These are phyloP conservation scores for Adansonia rubrostipa DNA, from an alignment of 441 rosid species.

Conservation along the genomic window DNA sequence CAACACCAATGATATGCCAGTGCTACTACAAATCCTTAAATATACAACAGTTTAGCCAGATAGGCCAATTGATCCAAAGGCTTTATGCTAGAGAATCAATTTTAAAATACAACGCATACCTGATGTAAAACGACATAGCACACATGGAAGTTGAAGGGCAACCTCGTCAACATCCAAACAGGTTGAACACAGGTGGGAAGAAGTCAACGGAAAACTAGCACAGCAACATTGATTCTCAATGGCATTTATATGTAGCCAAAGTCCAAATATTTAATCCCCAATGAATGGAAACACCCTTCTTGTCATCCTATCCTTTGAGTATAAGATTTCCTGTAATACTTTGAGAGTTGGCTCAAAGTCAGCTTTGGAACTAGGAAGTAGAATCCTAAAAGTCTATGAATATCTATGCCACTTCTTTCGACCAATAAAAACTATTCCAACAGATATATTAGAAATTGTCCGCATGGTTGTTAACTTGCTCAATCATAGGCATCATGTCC, in stretches of 20 bases:
- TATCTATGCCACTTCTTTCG: neutral
- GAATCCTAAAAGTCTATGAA: neutral
- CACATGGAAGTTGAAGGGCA: neutral
- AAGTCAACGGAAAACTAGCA: neutral
- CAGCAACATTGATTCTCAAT: neutral
- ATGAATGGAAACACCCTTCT: neutral
- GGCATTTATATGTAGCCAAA: neutral
- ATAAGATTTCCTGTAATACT: neutral
- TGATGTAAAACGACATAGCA: neutral
- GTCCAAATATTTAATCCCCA: neutral
- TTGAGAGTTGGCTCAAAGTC: neutral
- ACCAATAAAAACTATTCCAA: neutral
- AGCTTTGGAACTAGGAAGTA: neutral
- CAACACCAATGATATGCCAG: neutral
- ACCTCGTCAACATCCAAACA: neutral
- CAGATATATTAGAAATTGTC: neutral
- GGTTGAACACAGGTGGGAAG: neutral
- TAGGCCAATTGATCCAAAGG: neutral
- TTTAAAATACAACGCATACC: neutral
- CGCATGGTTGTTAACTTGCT: neutral
- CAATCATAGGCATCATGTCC: neutral
- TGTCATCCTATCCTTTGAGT: neutral
- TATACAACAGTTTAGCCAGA: neutral
- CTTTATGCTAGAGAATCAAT: neutral
- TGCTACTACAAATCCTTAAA: neutral